Conservation (phyloP, 2,329 filamentous ascomycete genomes). For the Penicillium thymicola region DNA sequence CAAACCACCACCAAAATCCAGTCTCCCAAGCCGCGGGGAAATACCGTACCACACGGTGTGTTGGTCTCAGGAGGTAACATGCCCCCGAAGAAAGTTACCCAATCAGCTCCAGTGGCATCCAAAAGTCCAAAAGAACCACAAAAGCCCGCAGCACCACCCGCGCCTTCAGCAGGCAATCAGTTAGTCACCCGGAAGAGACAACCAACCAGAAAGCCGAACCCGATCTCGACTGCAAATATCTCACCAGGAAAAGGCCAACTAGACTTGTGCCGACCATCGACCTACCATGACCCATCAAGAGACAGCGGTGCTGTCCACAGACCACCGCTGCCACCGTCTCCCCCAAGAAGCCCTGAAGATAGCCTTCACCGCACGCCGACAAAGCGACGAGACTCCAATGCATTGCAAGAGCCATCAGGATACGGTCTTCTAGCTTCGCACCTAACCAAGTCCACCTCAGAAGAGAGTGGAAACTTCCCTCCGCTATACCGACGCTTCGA, state of each 20-base stretch:
- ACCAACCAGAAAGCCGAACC: conserved; percentile 15
- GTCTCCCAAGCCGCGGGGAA: conserved; percentile 20
- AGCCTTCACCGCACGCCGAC: conserved; percentile 21
- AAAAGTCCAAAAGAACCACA: conserved; percentile 21
- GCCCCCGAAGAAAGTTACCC: conserved; percentile 11
- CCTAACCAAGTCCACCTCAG: conserved; percentile 28
- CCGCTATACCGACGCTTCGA: conserved; percentile 84
- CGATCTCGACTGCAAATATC: conserved; percentile 19
- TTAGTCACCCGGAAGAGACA: conserved; percentile 26
- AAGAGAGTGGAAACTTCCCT: conserved; percentile 30
- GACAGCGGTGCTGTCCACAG: conserved; percentile 20
- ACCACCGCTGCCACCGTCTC: conserved; percentile 31
- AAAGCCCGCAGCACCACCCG: conserved; percentile 27
- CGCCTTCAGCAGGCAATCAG: conserved; percentile 26
- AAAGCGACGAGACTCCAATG: conserved; percentile 23
- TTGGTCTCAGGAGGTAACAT: conserved; percentile 8
- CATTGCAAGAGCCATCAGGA: conserved; percentile 28
- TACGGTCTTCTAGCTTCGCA: conserved; percentile 36
- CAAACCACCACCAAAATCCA: conserved; percentile 19
- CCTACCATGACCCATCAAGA: conserved; percentile 28
- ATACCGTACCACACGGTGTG: conserved; percentile 12
- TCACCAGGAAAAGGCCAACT: conserved; percentile 26
- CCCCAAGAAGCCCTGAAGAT: conserved; percentile 34
- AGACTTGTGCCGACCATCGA: conserved; percentile 33
- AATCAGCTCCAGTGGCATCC: conserved; percentile 1